Evolutionary conservation across 2,329 filamentous ascomycete species (phyloP).

Genomic region (Tolypocladium paradoxum): DNA sequence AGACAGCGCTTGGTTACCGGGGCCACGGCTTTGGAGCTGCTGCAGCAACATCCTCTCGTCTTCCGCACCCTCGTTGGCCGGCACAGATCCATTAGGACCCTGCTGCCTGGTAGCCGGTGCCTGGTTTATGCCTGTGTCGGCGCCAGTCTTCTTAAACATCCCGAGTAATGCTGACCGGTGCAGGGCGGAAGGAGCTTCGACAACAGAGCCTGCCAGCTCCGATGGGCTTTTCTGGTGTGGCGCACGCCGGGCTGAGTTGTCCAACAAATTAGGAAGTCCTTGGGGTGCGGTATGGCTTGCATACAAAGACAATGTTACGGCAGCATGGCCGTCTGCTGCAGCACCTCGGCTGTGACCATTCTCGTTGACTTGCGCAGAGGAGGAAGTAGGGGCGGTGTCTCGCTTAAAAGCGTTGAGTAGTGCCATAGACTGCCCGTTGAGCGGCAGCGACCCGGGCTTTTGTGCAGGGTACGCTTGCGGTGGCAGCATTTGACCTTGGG

Average conservation of each 20-base stretch:
- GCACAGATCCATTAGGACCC: background rate
- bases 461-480: conserved; percentile 4
- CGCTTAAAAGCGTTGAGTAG: conserved; percentile 35
- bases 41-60: background rate
- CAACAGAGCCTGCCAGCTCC: conserved; percentile 15
- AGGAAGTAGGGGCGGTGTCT: conserved; percentile 8
- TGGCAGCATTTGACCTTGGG: conserved; percentile 4
- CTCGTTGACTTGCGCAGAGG: background rate
- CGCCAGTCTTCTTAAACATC: conserved; percentile 38
- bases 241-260: background rate
- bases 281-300: background rate
- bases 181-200: conserved; percentile 12
- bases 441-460: conserved; percentile 12
- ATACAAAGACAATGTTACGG: background rate
- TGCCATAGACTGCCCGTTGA: conserved; percentile 31
- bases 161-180: conserved; percentile 40
- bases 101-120: background rate
- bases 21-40: background rate
- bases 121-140: conserved; percentile 2
- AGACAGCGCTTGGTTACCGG: conserved; percentile 2
- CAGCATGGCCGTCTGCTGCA: conserved; percentile 1
- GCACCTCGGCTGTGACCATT: background rate
- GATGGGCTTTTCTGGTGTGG: conserved; percentile 10
- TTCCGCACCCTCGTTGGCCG: background rate
- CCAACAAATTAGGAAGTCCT: background rate